Conservation (phyloP, 78 protist species). For the Dictyostelium purpureum region DNA sequence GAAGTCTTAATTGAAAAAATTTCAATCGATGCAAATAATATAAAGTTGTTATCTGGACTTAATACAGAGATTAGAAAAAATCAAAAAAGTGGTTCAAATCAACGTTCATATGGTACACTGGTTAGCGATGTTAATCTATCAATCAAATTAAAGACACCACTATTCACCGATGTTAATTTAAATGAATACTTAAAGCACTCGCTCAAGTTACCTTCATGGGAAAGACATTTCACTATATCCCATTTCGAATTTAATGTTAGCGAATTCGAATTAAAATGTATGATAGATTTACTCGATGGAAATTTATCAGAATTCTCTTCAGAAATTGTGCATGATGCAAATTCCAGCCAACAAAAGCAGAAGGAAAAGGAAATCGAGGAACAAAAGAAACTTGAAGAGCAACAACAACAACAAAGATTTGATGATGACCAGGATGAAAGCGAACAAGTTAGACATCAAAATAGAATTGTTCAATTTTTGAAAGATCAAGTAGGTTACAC, state of each 20-base stretch:
- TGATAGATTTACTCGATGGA: slow-evolving; percentile 56
- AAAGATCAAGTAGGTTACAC: slow-evolving; percentile 18
- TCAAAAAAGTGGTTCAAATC: background rate
- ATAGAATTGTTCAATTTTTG: background rate
- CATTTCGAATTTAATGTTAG: slow-evolving; percentile 34
- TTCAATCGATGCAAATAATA: slow-evolving; percentile 28
- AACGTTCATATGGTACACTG: slow-evolving; percentile 56
- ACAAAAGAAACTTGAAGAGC: background rate
- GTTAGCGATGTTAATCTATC: slow-evolving; percentile 42
- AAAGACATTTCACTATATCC: slow-evolving; percentile 1
- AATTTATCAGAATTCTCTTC: slow-evolving; percentile 66
- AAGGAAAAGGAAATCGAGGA: background rate
- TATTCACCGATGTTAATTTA: background rate
- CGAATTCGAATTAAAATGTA: slow-evolving; percentile 41
- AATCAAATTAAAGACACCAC: slow-evolving; percentile 33
- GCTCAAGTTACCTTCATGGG: slow-evolving; percentile 14
- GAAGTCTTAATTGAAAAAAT: slow-evolving; percentile 23
- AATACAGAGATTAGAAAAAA: background rate
- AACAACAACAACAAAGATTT: background rate
- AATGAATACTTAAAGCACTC: background rate
- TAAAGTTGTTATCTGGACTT: slow-evolving; percentile 39
- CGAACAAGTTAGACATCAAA: background rate
- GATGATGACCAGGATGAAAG: background rate
- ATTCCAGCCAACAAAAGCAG: background rate
- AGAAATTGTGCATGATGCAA: slow-evolving; percentile 4